Conservation (phyloP, 441 rosid species). For the Gossypium aridum region DNA sequence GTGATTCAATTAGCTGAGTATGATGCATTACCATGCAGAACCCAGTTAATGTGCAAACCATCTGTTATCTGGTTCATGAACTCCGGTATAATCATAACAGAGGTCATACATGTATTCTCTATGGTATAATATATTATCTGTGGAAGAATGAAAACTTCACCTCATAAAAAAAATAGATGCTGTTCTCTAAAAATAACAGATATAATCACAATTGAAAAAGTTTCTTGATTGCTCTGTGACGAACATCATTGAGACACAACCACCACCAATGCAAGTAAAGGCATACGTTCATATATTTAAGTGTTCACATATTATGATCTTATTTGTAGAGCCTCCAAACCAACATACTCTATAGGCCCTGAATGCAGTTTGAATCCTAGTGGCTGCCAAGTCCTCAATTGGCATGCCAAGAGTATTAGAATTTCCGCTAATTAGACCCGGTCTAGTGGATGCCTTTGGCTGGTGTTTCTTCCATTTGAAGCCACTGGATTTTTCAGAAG, state of each 20-base stretch:
- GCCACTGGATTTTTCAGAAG: conserved; percentile 49
- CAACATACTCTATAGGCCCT: conserved; percentile 59
- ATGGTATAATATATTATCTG: too few species aligned
- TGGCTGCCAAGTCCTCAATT: conserved; percentile 76
- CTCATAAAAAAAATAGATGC: neutral
- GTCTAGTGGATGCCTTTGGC: conserved; percentile 21
- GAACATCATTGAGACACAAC: neutral
- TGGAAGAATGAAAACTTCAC: neutral
- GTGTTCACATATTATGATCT: neutral
- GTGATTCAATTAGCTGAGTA: neutral
- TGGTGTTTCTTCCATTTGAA: conserved; percentile 47
- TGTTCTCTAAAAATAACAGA: neutral
- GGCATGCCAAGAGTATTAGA: conserved; percentile 34
- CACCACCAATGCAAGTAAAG: neutral
- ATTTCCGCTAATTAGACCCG: conserved; percentile 17
- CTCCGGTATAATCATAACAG: neutral
- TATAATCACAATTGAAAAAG: neutral
- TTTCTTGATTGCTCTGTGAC: neutral
- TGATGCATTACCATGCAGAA: neutral
- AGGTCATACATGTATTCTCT: neutral
- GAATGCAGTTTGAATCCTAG: conserved; percentile 76
- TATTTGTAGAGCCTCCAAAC: neutral
- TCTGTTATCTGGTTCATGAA: conserved; percentile 1
- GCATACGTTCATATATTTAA: neutral
- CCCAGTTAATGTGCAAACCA: neutral